Base-by-base conservation (phyloP, 1,284 basidiomycete genomes). In the Moesziomyces globuligerus region DNA sequence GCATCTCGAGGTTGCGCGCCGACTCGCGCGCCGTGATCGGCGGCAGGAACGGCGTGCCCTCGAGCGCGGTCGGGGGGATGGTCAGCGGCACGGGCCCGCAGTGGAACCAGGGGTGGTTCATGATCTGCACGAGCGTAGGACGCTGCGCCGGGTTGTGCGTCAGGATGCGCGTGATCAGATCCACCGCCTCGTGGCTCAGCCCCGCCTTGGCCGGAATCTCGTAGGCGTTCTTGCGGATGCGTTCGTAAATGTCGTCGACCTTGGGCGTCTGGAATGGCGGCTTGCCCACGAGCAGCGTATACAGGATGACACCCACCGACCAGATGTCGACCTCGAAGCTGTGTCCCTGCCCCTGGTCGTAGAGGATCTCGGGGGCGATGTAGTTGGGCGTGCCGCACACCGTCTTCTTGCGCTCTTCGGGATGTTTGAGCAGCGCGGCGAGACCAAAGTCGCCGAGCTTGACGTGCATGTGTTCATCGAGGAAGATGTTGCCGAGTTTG, bases 331-430 rank as follows among this genome's bases (percentile, higher is more conserved):
- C 95, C 84, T 98, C 95, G 79, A 97, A 98, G 81, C 92, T 94
- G 84, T 98, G 95, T 0, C 95, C 94, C 74, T 94, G 94, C 24
- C 90, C 92, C 40, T 91, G 92, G 82, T 97, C 94, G 83, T 97
- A 98, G 61, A 98, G 85, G 29, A 98, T 94, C 82, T 98, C 95
- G 0, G 95, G 96, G 0, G 96, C 96, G 73, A 98, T 98, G 83
- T 98, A 98, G 83, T 98, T 98, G 1, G 95, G 96, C 1, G 95
- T 98, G 7, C 95, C 96, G 77, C 95, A 98, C 46, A 98, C 95
- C 0, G 95, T 98, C 78, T 96, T 97, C 86, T 98, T 97, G 74
- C 95, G 86, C 83, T 98, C 96, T 1, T 94, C 94, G 10, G 91
- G 91, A 81, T 90, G 94, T 84, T 98, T 94, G 52, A 98, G 95